Base-by-base conservation (phyloP, 345 rosid genomes). In the Salix koriyanagi region DNA sequence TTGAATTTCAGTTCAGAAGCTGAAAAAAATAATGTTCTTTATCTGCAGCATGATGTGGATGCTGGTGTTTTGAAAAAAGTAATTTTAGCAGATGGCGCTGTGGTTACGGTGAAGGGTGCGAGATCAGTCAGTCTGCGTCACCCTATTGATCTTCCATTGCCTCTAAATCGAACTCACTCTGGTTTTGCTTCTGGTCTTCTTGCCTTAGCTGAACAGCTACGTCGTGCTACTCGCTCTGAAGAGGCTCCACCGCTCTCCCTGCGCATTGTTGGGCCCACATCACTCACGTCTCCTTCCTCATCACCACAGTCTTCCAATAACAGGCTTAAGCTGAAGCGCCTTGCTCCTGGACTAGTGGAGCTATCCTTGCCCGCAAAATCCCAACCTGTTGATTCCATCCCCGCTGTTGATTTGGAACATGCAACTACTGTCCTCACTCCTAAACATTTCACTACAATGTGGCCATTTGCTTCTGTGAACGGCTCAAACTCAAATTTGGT, bases 1-100 rank as follows among this genome's bases (percentile, higher is more conserved):
- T 6, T n/a, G 23, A 19, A 16, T 54, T 44, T 25, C n/a, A 44
- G 1, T 60, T 16, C 8, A 23, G 21, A 23, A 42, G 4, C 46
- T 37, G 19, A 52, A 52, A 18, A 52, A 19, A 41, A 62, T 28
- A 30, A 32, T 75, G 70, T 65, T 34, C 73, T 48, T 36, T 34
- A 11, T 28, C 0, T 89, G 89, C 88, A 96, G 98, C 97, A 93
- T 81, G 99, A 96, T 82, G 99, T 96, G 52, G 99, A 96, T 83
- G 98, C 95, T 48, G 98, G 98, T 37, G 81, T 92, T 25, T 78
- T 96, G 94, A 96, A 88, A 87, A 96, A 96, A 79, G 98, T 96
- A 46, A 86, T 92, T 25, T 71, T 96, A 67, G 95, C 94, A 19
- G 98, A 96, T 77, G 98, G 98, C 23, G 98, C 98, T 37, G 94